Conservation (phyloP, 768 basidiomycete species). For the Glaciozyma martinii region DNA sequence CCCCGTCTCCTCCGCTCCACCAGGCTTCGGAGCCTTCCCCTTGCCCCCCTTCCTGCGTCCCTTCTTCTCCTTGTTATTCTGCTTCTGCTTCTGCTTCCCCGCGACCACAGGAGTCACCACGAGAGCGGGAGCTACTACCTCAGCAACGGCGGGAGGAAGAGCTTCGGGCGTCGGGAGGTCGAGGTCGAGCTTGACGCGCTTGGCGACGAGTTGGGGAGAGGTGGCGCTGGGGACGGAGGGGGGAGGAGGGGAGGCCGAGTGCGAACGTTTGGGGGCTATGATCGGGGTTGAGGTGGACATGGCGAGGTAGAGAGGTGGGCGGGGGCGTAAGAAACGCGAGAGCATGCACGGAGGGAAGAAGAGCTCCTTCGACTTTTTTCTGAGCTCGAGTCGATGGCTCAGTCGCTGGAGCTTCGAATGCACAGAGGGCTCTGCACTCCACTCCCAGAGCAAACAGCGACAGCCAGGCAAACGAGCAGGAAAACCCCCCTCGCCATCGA, state of each 20-base stretch:
- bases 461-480: too few relatives aligned
- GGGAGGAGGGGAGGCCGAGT: neutral
- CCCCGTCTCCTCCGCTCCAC: conserved; percentile 38
- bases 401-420: too few relatives aligned
- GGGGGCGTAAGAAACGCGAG: too few relatives aligned
- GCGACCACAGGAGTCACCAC: neutral
- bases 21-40: conserved; percentile 26
- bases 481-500: too few relatives aligned
- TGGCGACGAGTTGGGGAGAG: neutral
- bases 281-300: neutral
- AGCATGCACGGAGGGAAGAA: too few relatives aligned
- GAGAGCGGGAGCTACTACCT: neutral
- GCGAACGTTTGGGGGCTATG: neutral
- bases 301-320: neutral
- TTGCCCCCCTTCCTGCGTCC: conserved; percentile 3
- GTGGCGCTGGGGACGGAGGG: neutral
- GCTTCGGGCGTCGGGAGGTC: too few relatives aligned
- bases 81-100: neutral
- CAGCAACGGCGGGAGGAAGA: too few relatives aligned
- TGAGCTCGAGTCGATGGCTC: too few relatives aligned
- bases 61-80: neutral
- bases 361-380: too few relatives aligned
- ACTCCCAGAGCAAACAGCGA: too few relatives aligned
- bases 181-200: neutral
- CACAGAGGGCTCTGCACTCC: too few relatives aligned